A percentile compares a stretch with the other conserved stretches of the same genome.
Evolutionary conservation across 495 filamentous ascomycete genomes (phyloP).

Genomic region (Tuber microsphaerosporum): DNA sequence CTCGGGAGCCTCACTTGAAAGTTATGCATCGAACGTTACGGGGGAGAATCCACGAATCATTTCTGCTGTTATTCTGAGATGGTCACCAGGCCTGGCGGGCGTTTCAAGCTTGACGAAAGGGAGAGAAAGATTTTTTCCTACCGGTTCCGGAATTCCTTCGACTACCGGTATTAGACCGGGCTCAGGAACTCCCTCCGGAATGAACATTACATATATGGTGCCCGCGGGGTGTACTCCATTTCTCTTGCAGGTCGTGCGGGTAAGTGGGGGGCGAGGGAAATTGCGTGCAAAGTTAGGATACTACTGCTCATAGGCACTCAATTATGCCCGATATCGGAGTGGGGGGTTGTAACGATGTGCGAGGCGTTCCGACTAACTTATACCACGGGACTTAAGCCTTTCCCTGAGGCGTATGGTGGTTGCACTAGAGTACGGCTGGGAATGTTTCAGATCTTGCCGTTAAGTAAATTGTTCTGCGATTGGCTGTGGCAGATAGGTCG

Average conservation of each 20-base stretch:
- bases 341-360: not conserved
- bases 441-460: not conserved
- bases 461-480: not conserved
- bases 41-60: not conserved
- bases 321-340: not conserved
- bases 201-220: not conserved
- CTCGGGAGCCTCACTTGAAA: not conserved
- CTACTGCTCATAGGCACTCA: not conserved
- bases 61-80: not conserved
- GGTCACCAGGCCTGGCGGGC: not conserved
- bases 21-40: not conserved
- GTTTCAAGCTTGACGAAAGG: not conserved
- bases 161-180: not conserved
- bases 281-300: not conserved
- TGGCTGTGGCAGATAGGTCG: not conserved
- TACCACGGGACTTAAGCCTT: not conserved
- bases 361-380: not conserved
- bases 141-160: not conserved
- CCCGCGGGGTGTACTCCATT: not conserved
- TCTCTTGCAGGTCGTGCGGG: not conserved
- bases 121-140: not conserved
- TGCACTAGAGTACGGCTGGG: not conserved
- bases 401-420: not conserved
- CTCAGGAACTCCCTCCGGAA: not conserved
- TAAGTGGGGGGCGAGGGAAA: not conserved